phyloP scores from a whole-genome alignment of 1,139 yeast genomes.

The Diutina siamensis region DNA sequence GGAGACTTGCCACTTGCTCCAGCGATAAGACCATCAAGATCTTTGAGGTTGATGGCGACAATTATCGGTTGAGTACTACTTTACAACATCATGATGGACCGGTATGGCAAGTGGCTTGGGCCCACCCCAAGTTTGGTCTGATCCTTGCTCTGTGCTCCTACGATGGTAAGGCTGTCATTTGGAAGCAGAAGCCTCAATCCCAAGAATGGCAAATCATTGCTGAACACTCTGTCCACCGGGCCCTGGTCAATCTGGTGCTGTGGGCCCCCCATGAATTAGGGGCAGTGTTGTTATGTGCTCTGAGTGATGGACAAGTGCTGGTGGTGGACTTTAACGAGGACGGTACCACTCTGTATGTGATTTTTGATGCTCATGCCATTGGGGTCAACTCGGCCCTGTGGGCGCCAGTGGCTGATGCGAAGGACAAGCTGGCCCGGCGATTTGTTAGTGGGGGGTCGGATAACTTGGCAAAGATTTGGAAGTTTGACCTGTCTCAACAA shows the following conservation, averaged over 20 bases:
- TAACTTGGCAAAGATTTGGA: slow-evolving; percentile 88
- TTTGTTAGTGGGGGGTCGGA: slow-evolving; percentile 95
- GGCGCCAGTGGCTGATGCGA: slow-evolving; percentile 63
- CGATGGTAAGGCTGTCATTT: slow-evolving; percentile 87
- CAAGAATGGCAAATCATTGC: slow-evolving; percentile 85
- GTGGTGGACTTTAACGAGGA: slow-evolving; percentile 87
- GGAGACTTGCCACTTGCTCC: slow-evolving; percentile 88
- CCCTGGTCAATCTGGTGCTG: slow-evolving; percentile 84
- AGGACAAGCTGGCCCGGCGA: slow-evolving; percentile 32
- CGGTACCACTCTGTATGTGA: slow-evolving; percentile 60
- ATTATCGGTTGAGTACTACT: slow-evolving; percentile 69
- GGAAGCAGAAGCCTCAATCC: slow-evolving; percentile 79
- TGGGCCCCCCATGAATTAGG: slow-evolving; percentile 99
- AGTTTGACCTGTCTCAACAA: slow-evolving; percentile 41
- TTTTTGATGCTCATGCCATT: slow-evolving; percentile 76
- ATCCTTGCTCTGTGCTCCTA: slow-evolving; percentile 91
- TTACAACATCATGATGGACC: slow-evolving; percentile 92
- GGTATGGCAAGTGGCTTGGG: slow-evolving; percentile 99
- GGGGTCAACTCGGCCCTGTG: slow-evolving; percentile 93
- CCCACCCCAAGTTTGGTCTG: slow-evolving; percentile 96
- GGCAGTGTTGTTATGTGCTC: slow-evolving; percentile 79
- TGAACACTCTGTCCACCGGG: slow-evolving; percentile 81
- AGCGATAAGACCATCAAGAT: slow-evolving; percentile 90
- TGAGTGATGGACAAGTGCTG: slow-evolving; percentile 88
- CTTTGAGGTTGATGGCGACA: slow-evolving; percentile 76